Percentiles rank a stretch among this genome's conserved stretches.
Evolutionary conservation across 768 basidiomycete species (phyloP).

Genomic region (Clitopilus passeckerianus): DNA sequence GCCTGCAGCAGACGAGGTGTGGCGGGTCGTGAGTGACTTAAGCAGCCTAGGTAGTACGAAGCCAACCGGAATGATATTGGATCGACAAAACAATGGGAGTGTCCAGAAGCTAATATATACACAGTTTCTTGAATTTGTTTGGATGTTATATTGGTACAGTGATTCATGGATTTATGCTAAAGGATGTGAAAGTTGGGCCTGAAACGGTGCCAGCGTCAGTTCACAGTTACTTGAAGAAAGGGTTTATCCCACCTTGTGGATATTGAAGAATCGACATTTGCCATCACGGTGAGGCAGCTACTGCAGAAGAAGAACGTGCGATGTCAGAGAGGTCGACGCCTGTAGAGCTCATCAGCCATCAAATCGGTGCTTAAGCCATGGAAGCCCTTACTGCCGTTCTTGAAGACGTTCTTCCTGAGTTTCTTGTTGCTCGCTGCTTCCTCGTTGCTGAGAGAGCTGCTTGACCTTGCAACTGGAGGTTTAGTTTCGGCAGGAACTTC

Average conservation of each 20-base stretch:
- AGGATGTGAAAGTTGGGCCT: not conserved
- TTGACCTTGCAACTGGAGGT: constrained; percentile 27
- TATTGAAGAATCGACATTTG: no score
- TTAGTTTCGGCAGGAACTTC: constrained; percentile 20
- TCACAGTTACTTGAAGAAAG: not conserved
- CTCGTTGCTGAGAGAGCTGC: constrained; percentile 50
- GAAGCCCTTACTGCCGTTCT: constrained; percentile 42
- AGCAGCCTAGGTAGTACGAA: not conserved
- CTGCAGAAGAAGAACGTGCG: constrained; percentile 77
- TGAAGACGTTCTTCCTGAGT: constrained; percentile 72
- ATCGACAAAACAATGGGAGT: not conserved
- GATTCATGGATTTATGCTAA: not conserved
- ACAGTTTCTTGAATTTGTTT: not conserved
- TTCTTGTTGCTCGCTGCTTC: constrained; percentile 59
- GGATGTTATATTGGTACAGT: not conserved
- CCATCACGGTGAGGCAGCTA: constrained; percentile 36
- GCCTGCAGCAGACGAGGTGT: not conserved
- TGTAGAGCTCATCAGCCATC: constrained; percentile 9
- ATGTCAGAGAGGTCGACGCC: constrained; percentile 68
- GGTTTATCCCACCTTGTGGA: not conserved
- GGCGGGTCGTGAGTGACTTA: no score
- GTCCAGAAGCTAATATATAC: not conserved
- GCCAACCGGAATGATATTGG: not conserved
- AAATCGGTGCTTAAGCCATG: not conserved
- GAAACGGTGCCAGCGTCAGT: not conserved